A percentile compares a stretch with the other conserved stretches of the same genome.
phyloP scores from a whole-genome alignment of 208 protist species.

The Angomonas ambiguus region DNA sequence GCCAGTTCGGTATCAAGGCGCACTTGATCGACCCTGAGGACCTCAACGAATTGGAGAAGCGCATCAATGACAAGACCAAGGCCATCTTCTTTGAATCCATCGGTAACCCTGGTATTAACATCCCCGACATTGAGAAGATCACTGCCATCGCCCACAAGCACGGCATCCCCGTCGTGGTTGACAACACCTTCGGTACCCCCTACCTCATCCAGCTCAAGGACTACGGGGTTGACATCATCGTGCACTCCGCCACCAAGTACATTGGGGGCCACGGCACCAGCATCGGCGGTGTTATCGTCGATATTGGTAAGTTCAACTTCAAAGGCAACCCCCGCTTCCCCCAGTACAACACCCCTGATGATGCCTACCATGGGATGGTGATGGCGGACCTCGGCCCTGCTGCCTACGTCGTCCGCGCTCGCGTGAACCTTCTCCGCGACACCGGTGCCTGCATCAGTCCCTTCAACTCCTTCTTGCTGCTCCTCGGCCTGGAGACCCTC shows the following conservation, averaged over 20 bases:
- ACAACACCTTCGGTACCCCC: constrained; percentile 32
- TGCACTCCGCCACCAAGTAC: constrained; percentile 90
- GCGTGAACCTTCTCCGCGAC: neutral
- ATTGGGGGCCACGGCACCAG: constrained; percentile 22
- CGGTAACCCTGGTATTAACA: constrained; percentile 4
- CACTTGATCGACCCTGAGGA: neutral
- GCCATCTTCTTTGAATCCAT: constrained; percentile 2
- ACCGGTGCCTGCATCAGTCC: constrained; percentile 53
- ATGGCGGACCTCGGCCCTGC: constrained; percentile 2
- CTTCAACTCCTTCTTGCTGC: constrained; percentile 80
- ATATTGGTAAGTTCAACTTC: constrained; percentile 42
- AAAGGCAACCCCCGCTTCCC: constrained; percentile 24
- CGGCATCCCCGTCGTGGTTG: constrained; percentile 5
- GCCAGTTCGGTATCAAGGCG: neutral
- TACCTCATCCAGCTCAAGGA: constrained; percentile 71
- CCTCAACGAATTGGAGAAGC: neutral
- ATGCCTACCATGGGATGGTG: constrained; percentile 20
- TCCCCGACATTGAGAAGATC: constrained; percentile 9
- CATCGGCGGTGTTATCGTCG: constrained; percentile 76
- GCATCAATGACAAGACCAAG: constrained; percentile 11
- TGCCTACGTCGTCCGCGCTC: neutral
- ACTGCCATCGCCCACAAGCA: neutral
- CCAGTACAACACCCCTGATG: constrained; percentile 38
- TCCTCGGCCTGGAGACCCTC: constrained; percentile 81
- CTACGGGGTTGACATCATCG: constrained; percentile 80